Evolutionary conservation across 1,284 basidiomycete genomes (phyloP).

Genomic region (Melampsora occidentalis): DNA sequence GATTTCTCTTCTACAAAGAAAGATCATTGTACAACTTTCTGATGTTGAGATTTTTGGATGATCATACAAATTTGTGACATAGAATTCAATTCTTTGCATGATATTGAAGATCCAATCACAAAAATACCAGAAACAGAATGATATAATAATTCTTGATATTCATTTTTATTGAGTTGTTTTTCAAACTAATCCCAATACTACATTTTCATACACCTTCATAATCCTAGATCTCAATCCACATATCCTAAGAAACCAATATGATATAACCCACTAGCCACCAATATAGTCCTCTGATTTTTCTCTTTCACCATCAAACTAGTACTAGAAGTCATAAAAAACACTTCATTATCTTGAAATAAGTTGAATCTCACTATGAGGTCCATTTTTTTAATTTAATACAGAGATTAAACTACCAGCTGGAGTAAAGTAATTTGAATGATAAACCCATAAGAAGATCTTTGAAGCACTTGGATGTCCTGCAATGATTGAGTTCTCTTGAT

Average conservation of each 20-base stretch:
- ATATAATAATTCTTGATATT: no score
- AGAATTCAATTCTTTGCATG: no score
- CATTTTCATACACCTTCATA: no score
- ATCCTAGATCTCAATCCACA: background rate
- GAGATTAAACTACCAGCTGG: conserved; percentile 26
- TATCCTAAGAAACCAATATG: conserved; percentile 37
- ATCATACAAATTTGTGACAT: no score
- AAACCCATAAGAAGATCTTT: background rate
- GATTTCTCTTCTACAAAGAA: no score
- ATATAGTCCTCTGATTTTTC: background rate
- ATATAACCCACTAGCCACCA: conserved; percentile 29
- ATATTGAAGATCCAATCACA: no score
- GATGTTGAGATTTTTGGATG: no score
- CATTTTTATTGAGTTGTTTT: no score
- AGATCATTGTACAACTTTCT: no score
- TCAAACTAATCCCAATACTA: no score
- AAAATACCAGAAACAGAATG: no score
- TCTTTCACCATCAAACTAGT: conserved; percentile 12
- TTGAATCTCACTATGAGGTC: background rate
- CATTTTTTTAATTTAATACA: background rate
- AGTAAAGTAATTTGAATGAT: background rate
- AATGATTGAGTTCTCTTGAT: background rate
- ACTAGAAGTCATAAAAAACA: conserved; percentile 25
- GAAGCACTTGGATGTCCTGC: conserved; percentile 29
- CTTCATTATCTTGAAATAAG: conserved; percentile 22